Conservation (phyloP, 805 yeast species). For the Lipomyces yamanashiensis region DNA sequence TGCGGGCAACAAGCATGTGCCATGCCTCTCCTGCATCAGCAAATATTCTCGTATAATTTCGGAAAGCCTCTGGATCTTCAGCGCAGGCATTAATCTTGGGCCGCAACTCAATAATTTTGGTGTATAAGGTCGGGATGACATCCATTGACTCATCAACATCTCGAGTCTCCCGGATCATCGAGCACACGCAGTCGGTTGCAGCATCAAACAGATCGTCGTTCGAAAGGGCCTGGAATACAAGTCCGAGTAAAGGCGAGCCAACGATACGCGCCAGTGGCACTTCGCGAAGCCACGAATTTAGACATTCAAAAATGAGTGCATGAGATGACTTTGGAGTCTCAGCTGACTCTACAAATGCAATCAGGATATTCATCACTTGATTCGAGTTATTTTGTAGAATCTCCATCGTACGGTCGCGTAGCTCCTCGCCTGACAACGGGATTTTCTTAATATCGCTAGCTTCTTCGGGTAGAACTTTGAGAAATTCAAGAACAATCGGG, state of each 20-base stretch:
- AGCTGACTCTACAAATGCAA: conserved; percentile 53
- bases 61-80: conserved; percentile 67
- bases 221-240: conserved; percentile 66
- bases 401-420: conserved; percentile 62
- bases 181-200: conserved; percentile 82
- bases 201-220: conserved; percentile 75
- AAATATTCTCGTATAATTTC: conserved; percentile 73
- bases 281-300: conserved; percentile 90
- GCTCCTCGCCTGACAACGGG: conserved; percentile 81
- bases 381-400: conserved; percentile 70
- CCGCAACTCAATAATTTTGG: conserved; percentile 67
- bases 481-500: conserved; percentile 69
- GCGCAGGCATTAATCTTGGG: conserved; percentile 49
- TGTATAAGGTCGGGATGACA: conserved; percentile 67
- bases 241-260: conserved; percentile 63
- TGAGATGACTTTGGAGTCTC: conserved; percentile 44
- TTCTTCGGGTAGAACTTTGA: conserved; percentile 91
- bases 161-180: conserved; percentile 79
- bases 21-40: conserved; percentile 95
- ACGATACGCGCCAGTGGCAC: conserved; percentile 75
- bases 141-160: conserved; percentile 59
- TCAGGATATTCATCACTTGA: conserved; percentile 66
- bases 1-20: conserved; percentile 81
- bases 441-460: conserved; percentile 75
- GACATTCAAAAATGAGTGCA: conserved; percentile 66